Base-by-base conservation (phyloP, 257 asterid genomes). In the Solanum tacnaense region DNA sequence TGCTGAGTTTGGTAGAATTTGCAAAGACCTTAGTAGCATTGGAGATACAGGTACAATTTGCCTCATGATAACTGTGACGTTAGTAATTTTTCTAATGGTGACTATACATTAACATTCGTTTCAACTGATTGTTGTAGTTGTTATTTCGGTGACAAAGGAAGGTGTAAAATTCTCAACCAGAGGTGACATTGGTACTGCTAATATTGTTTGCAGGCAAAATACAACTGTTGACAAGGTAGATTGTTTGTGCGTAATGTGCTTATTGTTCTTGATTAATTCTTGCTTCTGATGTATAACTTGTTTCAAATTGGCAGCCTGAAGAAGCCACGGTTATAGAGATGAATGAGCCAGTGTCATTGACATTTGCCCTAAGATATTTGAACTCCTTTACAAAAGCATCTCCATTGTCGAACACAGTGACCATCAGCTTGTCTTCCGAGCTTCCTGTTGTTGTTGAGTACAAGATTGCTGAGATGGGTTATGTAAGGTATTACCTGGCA, bases 401-500 rank as follows among this genome's bases (percentile, higher is more conserved):
- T 16, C 96, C 98, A 3, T 83, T 96, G 87, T 96, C 99, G 0
- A 92, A 84, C 93, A 91, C 94, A 0, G 98, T 96, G 41, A 95
- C 98, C 87, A 84, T 96, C 84, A 94, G 98, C 91, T 84, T 96
- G 92, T 94, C 98, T 35, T 91, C 98, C 0, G 98, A 96, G 91
- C 98, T 94, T 60, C 99, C 99, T 2, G 96, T 94, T 46, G 98
- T 94, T 91, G 98, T 96, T 3, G 99, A 95, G 92, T 94, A 95
- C 94, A 96, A 95, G 95, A 92, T 96, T 91, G 99, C 98, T 4
- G 98, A 96, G 89, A 95, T 95, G 98, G 99, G 98, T n/a, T 93
- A 95, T 86, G 83, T 96, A 34, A 92, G 98, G 83, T 96, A 92
- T 88, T 95, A 94, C 87, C 70, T 95, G 93, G 98, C 98, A 21